phyloP scores from a whole-genome alignment of 2,329 filamentous ascomycete species.

The Fusarium setosum region DNA sequence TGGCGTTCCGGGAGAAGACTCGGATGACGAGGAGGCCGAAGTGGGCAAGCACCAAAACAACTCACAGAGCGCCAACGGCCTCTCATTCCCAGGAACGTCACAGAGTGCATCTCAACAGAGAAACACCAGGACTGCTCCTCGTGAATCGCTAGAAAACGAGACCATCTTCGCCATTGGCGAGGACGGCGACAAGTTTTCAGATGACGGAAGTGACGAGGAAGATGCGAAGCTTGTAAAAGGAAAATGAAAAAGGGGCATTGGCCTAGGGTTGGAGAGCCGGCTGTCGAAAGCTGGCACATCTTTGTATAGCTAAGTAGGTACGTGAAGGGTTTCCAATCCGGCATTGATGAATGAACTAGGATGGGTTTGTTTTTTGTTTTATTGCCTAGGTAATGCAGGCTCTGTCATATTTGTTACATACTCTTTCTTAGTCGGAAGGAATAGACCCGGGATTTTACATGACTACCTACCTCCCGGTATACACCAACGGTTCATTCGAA shows the following conservation, averaged over 20 bases:
- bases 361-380: constrained; percentile 13
- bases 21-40: constrained; percentile 66
- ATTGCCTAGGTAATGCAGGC: not conserved
- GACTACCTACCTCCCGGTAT: not conserved
- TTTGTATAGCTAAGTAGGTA: constrained; percentile 38
- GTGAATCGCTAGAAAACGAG: constrained; percentile 80
- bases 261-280: constrained; percentile 5
- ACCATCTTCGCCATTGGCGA: constrained; percentile 97
- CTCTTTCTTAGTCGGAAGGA: not conserved
- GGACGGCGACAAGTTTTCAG: constrained; percentile 83
- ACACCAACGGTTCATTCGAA: constrained; percentile 10
- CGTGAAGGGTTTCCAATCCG: constrained; percentile 18
- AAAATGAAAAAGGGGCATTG: constrained; percentile 47
- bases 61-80: constrained; percentile 39
- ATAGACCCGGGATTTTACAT: constrained; percentile 13
- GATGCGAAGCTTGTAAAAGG: constrained; percentile 66
- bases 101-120: constrained; percentile 38
- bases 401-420: constrained; percentile 14
- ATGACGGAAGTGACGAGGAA: constrained; percentile 69
- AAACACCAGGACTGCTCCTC: constrained; percentile 53
- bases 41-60: constrained; percentile 52
- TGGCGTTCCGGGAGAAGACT: constrained; percentile 74
- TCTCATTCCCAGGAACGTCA: constrained; percentile 38
- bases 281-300: constrained; percentile 4
- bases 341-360: constrained; percentile 34